Evolutionary conservation across 2,329 filamentous ascomycete genomes (phyloP).

Genomic region (Blumeriella jaapii): DNA sequence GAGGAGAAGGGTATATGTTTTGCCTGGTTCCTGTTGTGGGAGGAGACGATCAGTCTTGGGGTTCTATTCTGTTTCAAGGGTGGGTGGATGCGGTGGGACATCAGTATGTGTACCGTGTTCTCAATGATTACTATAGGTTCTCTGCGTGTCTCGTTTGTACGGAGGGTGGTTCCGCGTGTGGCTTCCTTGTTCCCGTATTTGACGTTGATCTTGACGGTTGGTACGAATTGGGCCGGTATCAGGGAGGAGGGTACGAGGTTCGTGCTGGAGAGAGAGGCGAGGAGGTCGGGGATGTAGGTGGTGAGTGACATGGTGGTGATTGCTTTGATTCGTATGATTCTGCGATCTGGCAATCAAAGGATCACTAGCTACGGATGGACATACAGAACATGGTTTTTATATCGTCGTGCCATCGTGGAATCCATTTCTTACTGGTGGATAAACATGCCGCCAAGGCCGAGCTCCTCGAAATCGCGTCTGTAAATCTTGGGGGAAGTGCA

Average conservation of each 20-base stretch:
- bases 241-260: constrained; percentile 2
- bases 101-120: not conserved
- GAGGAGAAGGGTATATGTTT: constrained; percentile 3
- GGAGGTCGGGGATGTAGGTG: too few relatives aligned
- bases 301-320: too few relatives aligned
- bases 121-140: constrained; percentile 3
- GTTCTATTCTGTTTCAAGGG: not conserved
- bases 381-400: too few relatives aligned
- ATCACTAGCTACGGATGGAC: too few relatives aligned
- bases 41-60: not conserved
- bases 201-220: not conserved
- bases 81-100: not conserved
- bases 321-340: too few relatives aligned
- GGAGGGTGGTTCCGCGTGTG: constrained; percentile 1
- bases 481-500: too few relatives aligned
- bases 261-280: constrained; percentile 3
- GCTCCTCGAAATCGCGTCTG: too few relatives aligned
- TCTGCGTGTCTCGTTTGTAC: constrained; percentile 1
- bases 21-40: not conserved
- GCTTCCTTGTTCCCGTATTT: constrained; percentile 4
- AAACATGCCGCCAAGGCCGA: too few relatives aligned
- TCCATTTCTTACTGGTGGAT: too few relatives aligned
- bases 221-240: constrained; percentile 2
- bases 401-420: too few relatives aligned
- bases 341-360: too few relatives aligned